A percentile compares a stretch with the other conserved stretches of the same genome.
phyloP scores from a whole-genome alignment of 1,139 yeast species.

The Suhomyces kunorum region DNA sequence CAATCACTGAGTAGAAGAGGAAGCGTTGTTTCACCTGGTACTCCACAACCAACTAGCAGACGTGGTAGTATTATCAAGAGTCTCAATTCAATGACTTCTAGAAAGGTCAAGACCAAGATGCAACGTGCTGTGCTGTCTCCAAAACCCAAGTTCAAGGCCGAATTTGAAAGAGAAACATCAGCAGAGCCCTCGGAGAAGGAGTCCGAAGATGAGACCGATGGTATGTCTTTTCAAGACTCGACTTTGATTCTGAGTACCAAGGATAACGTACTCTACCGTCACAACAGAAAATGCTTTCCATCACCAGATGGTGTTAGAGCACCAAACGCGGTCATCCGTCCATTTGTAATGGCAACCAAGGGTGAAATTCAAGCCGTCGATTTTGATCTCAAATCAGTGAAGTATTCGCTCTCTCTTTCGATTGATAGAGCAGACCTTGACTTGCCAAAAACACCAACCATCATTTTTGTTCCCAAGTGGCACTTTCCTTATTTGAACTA shows the following conservation, averaged over 20 bases:
- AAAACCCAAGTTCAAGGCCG: constrained; percentile 6
- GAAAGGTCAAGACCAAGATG: constrained; percentile 12
- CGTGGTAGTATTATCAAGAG: constrained; percentile 13
- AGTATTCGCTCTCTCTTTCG: constrained; percentile 50
- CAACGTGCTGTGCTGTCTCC: constrained; percentile 8
- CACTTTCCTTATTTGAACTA: constrained; percentile 58
- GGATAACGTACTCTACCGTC: constrained; percentile 26
- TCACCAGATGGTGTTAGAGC: constrained; percentile 70
- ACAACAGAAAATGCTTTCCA: constrained; percentile 38
- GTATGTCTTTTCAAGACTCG: constrained; percentile 10
- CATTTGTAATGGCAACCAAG: constrained; percentile 60
- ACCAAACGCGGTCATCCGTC: constrained; percentile 67
- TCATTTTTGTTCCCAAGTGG: constrained; percentile 67
- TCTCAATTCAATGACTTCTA: constrained; percentile 5
- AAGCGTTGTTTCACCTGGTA: constrained; percentile 3
- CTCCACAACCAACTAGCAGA: constrained; percentile 13
- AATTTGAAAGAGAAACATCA: background rate
- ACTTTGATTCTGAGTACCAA: constrained; percentile 25
- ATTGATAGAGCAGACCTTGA: constrained; percentile 23
- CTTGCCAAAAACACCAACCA: constrained; percentile 42
- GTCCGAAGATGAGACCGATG: constrained; percentile 10
- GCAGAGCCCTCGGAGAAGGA: constrained; percentile 8
- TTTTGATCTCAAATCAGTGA: constrained; percentile 53
- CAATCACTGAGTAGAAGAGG: too few relatives aligned
- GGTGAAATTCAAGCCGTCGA: constrained; percentile 55